phyloP scores from a whole-genome alignment of 2,329 filamentous ascomycete species.

The Colletotrichum acutatum region DNA sequence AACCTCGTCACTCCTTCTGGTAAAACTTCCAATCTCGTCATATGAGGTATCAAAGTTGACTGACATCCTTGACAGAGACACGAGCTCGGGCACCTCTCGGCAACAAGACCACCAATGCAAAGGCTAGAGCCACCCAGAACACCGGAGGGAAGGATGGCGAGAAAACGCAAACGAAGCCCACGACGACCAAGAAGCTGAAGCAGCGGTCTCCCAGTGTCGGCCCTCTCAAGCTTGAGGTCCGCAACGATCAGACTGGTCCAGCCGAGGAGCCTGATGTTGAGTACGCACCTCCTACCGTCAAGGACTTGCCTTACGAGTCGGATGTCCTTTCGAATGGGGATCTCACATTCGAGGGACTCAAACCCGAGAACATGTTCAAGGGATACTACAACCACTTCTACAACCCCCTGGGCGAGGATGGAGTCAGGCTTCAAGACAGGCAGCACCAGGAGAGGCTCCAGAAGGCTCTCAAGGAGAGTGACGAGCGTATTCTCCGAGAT shows the following conservation, averaged over 20 bases:
- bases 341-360: conserved; percentile 67
- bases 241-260: conserved; percentile 61
- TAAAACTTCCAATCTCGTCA: conserved; percentile 22
- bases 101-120: conserved; percentile 96
- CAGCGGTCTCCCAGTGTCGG: conserved; percentile 64
- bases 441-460: conserved; percentile 66
- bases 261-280: conserved; percentile 80
- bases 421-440: conserved; percentile 70
- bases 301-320: conserved; percentile 74
- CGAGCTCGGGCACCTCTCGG: conserved; percentile 84
- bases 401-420: conserved; percentile 74
- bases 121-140: conserved; percentile 75
- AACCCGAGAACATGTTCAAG: conserved; percentile 68
- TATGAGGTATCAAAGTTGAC: conserved; percentile 21
- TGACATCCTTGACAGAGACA: conserved; percentile 57
- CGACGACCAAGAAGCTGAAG: conserved; percentile 69
- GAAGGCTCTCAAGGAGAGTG: conserved; percentile 65
- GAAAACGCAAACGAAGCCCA: conserved; percentile 69
- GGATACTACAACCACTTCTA: conserved; percentile 71
- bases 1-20: conserved; percentile 37
- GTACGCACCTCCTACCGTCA: conserved; percentile 83
- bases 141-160: conserved; percentile 73
- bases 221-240: conserved; percentile 70
- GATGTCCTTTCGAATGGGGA: conserved; percentile 72
- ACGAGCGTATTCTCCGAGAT: conserved; percentile 75